These are phyloP conservation scores for Codiaeum variegatum DNA, from an alignment of 441 rosid genomes.

Conservation along the genomic window DNA sequence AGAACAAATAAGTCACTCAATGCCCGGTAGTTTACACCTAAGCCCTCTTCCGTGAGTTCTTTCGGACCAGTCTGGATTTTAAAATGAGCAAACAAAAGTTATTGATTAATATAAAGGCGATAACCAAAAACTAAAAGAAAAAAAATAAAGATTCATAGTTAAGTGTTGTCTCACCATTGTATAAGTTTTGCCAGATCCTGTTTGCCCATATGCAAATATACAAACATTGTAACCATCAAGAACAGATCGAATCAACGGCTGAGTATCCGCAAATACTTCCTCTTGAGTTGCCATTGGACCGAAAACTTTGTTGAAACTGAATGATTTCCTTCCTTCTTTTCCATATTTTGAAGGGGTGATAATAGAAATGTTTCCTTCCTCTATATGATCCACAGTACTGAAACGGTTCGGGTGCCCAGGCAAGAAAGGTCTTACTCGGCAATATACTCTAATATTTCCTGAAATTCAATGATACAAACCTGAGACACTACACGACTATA, in stretches of 20 bases:
- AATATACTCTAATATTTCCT: conserved; percentile 94
- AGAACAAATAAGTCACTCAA: conserved; percentile 78
- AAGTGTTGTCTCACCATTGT: conserved; percentile 72
- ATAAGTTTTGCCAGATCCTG: conserved; percentile 85
- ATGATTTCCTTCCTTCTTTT: conserved; percentile 73
- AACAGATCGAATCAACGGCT: conserved; percentile 79
- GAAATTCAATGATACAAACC: conserved; percentile 6
- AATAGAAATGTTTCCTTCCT: conserved; percentile 61
- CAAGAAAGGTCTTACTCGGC: conserved; percentile 91
- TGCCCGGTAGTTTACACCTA: conserved; percentile 94
- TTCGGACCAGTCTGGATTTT: conserved; percentile 73
- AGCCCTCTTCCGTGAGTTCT: conserved; percentile 65
- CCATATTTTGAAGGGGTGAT: conserved; percentile 76
- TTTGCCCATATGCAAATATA: conserved; percentile 95
- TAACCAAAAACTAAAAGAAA: background rate
- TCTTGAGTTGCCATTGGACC: conserved; percentile 83
- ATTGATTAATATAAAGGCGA: background rate
- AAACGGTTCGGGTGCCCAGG: conserved; percentile 60
- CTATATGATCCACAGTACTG: conserved; percentile 65
- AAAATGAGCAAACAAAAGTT: background rate
- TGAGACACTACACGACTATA: background rate
- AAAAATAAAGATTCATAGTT: background rate
- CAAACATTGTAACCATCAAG: conserved; percentile 93
- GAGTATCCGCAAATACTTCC: conserved; percentile 87
- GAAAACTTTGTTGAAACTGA: conserved; percentile 86